Percentiles rank a stretch among this genome's conserved stretches.
Conservation (phyloP, 768 basidiomycete species). For the Terana coerulea region DNA sequence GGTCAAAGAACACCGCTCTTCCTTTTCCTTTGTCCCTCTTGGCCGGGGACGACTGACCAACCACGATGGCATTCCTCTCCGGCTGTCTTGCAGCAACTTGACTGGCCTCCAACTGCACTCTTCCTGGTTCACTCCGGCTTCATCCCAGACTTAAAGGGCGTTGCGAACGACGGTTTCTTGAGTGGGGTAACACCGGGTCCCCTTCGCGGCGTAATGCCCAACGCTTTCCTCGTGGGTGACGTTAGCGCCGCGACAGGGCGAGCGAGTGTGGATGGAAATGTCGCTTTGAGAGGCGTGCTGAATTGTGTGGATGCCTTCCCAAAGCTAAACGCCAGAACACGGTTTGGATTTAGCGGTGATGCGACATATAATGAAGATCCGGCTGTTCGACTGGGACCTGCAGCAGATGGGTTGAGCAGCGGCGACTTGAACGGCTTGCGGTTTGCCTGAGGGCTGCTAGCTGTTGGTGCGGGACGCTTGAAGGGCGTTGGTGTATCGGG, state of each 20-base stretch:
- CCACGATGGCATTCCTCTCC: neutral
- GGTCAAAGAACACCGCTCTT: constrained; percentile 4
- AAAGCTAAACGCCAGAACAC: constrained; percentile 7
- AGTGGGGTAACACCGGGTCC: neutral
- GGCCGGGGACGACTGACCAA: neutral
- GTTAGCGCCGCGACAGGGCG: neutral
- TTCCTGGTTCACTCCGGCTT: constrained; percentile 25
- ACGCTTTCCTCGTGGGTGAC: constrained; percentile 14
- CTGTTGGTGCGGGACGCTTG: neutral
- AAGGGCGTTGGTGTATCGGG: constrained; percentile 19
- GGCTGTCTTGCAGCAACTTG: too few relatives aligned
- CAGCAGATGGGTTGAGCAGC: constrained; percentile 9
- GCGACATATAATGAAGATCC: constrained; percentile 1
- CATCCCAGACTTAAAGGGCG: constrained; percentile 30
- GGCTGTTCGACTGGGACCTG: neutral
- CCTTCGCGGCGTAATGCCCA: constrained; percentile 27
- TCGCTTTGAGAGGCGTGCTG: neutral
- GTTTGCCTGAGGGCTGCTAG: constrained; percentile 12
- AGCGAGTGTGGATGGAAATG: neutral
- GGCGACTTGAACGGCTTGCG: constrained; percentile 28
- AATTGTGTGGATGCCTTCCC: neutral
- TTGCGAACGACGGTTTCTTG: constrained; percentile 22
- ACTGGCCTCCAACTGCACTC: constrained; percentile 15
- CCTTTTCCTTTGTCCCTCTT: constrained; percentile 19
- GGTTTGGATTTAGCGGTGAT: constrained; percentile 22